These are phyloP conservation scores for Trichothecium sympodiale DNA, from an alignment of 2,329 filamentous ascomycete species.

Conservation along the genomic window DNA sequence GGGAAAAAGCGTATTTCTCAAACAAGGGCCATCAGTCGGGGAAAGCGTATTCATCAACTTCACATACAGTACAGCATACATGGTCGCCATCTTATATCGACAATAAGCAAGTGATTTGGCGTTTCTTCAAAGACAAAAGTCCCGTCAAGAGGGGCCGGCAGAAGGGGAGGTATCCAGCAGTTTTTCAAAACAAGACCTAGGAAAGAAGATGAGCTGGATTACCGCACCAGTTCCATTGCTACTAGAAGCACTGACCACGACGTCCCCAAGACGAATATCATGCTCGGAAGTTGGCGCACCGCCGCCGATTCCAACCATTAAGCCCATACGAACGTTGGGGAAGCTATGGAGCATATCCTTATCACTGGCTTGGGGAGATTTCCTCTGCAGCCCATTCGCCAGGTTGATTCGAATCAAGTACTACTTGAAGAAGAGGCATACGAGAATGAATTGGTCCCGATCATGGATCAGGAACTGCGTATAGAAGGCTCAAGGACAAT, in stretches of 20 bases:
- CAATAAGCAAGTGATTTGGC: background rate
- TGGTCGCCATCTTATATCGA: no score
- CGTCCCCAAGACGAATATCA: constrained; percentile 8
- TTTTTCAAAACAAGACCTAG: constrained; percentile 15
- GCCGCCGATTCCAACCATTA: constrained; percentile 24
- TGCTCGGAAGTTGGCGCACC: constrained; percentile 8
- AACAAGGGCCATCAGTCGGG: no score
- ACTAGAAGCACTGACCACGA: constrained; percentile 22
- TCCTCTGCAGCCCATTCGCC: no score
- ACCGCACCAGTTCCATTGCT: constrained; percentile 1
- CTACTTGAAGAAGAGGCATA: no score
- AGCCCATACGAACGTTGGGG: constrained; percentile 14
- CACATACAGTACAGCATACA: no score
- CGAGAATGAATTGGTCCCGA: no score
- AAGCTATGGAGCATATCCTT: constrained; percentile 17
- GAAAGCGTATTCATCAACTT: no score
- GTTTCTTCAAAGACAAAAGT: constrained; percentile 3
- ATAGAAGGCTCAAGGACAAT: no score
- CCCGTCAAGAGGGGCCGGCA: background rate
- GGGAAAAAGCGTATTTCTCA: no score
- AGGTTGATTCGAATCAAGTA: no score
- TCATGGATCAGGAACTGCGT: no score
- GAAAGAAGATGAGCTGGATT: constrained; percentile 9
- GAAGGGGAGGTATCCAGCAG: constrained; percentile 16
- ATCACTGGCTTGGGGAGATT: no score